Base-by-base conservation (phyloP, 495 filamentous ascomycete species). In the Lophiostoma macrostomum region DNA sequence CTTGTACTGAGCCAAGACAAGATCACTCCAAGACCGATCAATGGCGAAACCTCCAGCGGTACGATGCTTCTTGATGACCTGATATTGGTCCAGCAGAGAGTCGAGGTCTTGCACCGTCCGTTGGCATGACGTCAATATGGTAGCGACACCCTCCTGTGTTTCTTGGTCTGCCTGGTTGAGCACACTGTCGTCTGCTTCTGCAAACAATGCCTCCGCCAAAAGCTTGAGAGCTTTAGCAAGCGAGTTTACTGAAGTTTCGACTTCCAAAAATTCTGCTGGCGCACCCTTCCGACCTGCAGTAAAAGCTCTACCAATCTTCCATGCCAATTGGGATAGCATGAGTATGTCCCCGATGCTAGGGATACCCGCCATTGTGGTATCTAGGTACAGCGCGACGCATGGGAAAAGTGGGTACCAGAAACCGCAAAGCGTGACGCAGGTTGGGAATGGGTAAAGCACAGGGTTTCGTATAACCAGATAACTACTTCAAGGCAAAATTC, bases 231-330 rank as follows among this genome's bases (percentile, higher is more conserved):
- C 53, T 25, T 64, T 70, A 35, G 65, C 66, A 13, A 74, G 64
- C 4, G 58, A 55, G 42, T 67, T 69, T 20, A 72, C 36, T 46
- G 71, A 60, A 19, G 59, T 58, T 54, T 74, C 71, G 28, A 74
- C 64, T 32, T 72, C 69, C 6, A 40, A 43, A 43, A 74, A 74
- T 35, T 73, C 71, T 10, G 49, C 12, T 3, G 71, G 71, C 32
- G 71, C 68, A 35, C 50, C 50, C 31, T 60, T 64, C 18, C 70
- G 53, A n/a, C 71, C 68, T 11, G 70, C 56, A 24, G 68, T 70
- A 50, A 74, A 74, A 16, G 71, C 68, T 35, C 70, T 30, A 28
- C 67, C 71, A 28, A 72, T 66, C 50, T 66, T 69, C 67, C 68
- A 73, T 11, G 71, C 71, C 22, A 63, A 39, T 48, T 72, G 68